Evolutionary conservation across 768 basidiomycete species (phyloP).

Genomic region (Strobilomyces dryophilus): DNA sequence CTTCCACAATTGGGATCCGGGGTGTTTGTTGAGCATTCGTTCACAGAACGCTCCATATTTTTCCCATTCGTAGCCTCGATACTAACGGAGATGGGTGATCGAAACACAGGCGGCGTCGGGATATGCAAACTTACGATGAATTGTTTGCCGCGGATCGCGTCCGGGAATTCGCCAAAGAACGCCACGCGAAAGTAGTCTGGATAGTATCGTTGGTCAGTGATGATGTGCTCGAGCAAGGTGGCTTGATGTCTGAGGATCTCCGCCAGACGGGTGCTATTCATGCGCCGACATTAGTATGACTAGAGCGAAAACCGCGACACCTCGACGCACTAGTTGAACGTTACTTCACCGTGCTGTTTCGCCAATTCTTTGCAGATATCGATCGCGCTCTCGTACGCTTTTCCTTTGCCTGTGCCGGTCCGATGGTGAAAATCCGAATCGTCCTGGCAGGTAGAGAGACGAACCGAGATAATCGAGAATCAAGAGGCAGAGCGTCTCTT

Average conservation of each 20-base stretch:
- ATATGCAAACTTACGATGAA: slow-evolving; percentile 64
- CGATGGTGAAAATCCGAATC: slow-evolving; percentile 1
- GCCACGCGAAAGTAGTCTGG: slow-evolving; percentile 92
- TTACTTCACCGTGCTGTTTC: slow-evolving; percentile 81
- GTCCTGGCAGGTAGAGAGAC: slow-evolving; percentile 12
- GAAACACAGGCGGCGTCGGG: background rate
- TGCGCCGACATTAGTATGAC: slow-evolving; percentile 6
- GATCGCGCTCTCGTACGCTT: slow-evolving; percentile 95
- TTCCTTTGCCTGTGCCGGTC: slow-evolving; percentile 69
- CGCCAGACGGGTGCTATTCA: slow-evolving; percentile 66
- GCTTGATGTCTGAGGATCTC: slow-evolving; percentile 87
- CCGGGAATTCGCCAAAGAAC: slow-evolving; percentile 90
- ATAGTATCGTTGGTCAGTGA: slow-evolving; percentile 78
- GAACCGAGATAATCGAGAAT: slow-evolving; percentile 92
- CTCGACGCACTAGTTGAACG: slow-evolving; percentile 78
- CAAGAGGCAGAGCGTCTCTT: slow-evolving; percentile 86
- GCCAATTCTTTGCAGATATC: slow-evolving; percentile 91
- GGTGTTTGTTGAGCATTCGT: slow-evolving; percentile 86
- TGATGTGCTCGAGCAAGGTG: slow-evolving; percentile 81
- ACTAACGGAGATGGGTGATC: slow-evolving; percentile 40
- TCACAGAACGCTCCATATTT: slow-evolving; percentile 88
- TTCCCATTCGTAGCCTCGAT: slow-evolving; percentile 95
- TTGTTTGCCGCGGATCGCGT: slow-evolving; percentile 80
- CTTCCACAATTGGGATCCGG: slow-evolving; percentile 76
- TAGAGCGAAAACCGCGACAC: background rate